phyloP scores from a whole-genome alignment of 306 rosid genomes.

The Acmispon strigosus region DNA sequence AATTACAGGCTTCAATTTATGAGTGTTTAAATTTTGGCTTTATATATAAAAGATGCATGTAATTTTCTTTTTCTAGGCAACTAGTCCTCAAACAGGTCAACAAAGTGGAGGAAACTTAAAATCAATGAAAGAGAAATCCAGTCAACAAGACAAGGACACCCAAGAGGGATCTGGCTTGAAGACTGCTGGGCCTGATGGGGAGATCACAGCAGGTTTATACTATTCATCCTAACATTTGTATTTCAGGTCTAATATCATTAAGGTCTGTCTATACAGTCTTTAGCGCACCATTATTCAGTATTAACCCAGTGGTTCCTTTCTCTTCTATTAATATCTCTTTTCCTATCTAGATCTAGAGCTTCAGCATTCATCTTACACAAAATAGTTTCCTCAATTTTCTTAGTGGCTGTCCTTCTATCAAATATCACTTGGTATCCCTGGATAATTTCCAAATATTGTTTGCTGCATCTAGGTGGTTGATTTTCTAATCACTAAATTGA shows the following conservation, averaged over 20 bases:
- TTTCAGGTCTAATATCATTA: background rate
- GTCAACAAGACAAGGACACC: slow-evolving; percentile 42
- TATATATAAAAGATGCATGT: background rate
- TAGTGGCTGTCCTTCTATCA: background rate
- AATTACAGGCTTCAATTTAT: background rate
- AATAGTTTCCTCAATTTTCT: slow-evolving; percentile 12
- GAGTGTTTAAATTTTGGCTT: background rate
- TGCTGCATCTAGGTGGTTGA: slow-evolving; percentile 7
- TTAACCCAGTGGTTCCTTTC: slow-evolving; percentile 3
- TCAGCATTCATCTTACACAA: background rate
- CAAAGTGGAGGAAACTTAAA: slow-evolving; percentile 51
- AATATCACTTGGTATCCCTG: background rate
- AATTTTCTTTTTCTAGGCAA: slow-evolving; percentile 35
- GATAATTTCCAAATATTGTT: background rate
- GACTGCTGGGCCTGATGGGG: slow-evolving; percentile 55
- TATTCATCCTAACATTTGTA: slow-evolving; percentile 16
- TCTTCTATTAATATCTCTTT: background rate
- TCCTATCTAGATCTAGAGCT: slow-evolving; percentile 7
- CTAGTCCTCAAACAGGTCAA: slow-evolving; percentile 55
- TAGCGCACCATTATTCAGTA: background rate
- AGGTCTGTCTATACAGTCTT: background rate
- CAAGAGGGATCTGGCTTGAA: slow-evolving; percentile 45
- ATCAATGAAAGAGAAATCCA: slow-evolving; percentile 53
- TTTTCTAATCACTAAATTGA: slow-evolving; percentile 14
- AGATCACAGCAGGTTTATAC: slow-evolving; percentile 53